phyloP scores from a whole-genome alignment of 108 stramenopile species.

The Craspedostauros australis region DNA sequence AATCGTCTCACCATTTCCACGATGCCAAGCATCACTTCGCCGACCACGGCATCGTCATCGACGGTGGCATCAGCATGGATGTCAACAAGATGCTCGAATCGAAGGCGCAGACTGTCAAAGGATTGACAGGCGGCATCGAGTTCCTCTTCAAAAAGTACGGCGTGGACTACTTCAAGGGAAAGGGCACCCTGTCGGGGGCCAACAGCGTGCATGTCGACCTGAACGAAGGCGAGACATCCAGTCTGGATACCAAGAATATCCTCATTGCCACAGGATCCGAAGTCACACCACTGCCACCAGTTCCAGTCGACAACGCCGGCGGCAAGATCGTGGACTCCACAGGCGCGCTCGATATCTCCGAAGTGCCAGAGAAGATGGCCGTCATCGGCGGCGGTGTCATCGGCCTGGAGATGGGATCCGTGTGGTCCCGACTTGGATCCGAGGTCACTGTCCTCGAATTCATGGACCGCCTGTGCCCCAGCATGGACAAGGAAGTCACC shows the following conservation, averaged over 20 bases:
- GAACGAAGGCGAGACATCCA: conserved; percentile 75
- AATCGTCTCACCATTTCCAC: conserved; percentile 92
- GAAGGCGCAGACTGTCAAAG: conserved; percentile 90
- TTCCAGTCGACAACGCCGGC: conserved; percentile 96
- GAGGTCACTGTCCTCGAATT: conserved; percentile 98
- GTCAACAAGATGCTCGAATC: conserved; percentile 86
- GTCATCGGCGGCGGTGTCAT: conserved; percentile 99
- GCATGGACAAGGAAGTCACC: conserved; percentile 92
- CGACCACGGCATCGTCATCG: conserved; percentile 89
- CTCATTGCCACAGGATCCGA: conserved; percentile 98
- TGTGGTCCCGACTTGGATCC: conserved; percentile 94
- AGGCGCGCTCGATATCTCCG: conserved; percentile 90
- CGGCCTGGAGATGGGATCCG: conserved; percentile 99
- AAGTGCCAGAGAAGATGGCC: conserved; percentile 89
- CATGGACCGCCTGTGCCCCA: conserved; percentile 93
- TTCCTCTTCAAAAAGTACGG: conserved; percentile 98
- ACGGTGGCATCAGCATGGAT: conserved; percentile 80
- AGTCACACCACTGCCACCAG: conserved; percentile 94
- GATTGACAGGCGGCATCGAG: conserved; percentile 98
- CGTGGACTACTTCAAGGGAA: conserved; percentile 96
- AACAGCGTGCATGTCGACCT: conserved; percentile 82
- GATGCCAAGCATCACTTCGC: conserved; percentile 92
- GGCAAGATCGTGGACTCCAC: conserved; percentile 98
- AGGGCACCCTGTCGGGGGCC: conserved; percentile 81
- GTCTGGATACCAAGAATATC: conserved; percentile 92